Conservation (phyloP, 306 rosid species). For the Oemleria cerasiformis region DNA sequence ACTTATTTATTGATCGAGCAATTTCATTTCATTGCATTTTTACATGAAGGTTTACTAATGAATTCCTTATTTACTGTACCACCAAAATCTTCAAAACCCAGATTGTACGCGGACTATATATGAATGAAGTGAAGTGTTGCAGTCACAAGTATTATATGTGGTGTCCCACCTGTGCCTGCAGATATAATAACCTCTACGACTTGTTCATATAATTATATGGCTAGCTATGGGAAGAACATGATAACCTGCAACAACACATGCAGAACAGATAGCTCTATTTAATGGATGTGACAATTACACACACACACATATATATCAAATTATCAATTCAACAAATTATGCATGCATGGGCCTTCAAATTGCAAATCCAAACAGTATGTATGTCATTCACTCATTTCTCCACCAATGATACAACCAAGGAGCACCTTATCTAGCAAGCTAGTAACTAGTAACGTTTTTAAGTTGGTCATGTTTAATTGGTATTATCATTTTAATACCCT, state of each 20-base stretch:
- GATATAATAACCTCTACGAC: background rate
- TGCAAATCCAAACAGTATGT: no score
- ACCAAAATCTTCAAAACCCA: background rate
- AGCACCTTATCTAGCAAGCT: no score
- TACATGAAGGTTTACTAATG: background rate
- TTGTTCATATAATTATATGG: background rate
- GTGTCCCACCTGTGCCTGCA: background rate
- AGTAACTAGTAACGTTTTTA: no score
- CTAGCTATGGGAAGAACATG: background rate
- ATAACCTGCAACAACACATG: constrained; percentile 1
- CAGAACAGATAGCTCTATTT: background rate
- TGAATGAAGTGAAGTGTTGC: background rate
- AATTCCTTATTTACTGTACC: background rate
- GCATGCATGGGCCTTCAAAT: no score
- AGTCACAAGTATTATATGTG: background rate
- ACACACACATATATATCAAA: background rate
- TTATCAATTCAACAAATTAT: no score
- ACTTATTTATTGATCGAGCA: no score
- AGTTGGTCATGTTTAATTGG: no score
- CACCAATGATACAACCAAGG: no score
- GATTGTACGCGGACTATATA: background rate
- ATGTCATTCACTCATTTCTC: no score
- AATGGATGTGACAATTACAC: constrained; percentile 1
- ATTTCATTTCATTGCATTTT: no score
- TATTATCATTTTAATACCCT: no score